Conservation (phyloP, 768 basidiomycete species). For the Phanerochaete sordida region DNA sequence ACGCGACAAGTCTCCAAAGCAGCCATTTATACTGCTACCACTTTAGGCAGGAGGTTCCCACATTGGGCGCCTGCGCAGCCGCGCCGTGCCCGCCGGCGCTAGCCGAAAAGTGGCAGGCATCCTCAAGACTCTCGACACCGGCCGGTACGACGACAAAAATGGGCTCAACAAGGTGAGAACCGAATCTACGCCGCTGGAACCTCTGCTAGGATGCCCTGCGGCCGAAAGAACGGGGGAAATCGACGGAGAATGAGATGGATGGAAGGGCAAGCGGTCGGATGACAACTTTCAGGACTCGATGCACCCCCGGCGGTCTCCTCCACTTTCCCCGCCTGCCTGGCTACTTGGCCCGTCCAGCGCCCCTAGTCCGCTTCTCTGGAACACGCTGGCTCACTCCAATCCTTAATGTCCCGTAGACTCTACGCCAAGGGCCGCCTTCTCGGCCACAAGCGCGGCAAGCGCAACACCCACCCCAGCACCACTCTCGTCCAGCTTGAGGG, state of each 20-base stretch:
- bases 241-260: constrained; percentile 43
- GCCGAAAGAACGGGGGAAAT: constrained; percentile 12
- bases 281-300: background rate
- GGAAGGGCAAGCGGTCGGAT: constrained; percentile 18
- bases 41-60: constrained; percentile 11
- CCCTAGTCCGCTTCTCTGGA: background rate
- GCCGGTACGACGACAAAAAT: constrained; percentile 47
- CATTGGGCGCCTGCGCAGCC: constrained; percentile 15
- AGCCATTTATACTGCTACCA: background rate
- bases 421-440: constrained; percentile 96
- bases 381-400: constrained; percentile 13
- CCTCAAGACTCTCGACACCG: constrained; percentile 29
- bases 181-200: background rate
- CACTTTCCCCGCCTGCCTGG: background rate
- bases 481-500: constrained; percentile 97
- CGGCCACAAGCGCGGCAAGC: constrained; percentile 98
- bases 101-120: constrained; percentile 4
- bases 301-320: background rate
- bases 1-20: background rate
- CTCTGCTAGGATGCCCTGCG: constrained; percentile 17
- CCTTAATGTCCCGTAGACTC: constrained; percentile 53
- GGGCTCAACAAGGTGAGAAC: constrained; percentile 78
- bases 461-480: constrained; percentile 94
- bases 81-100: background rate
- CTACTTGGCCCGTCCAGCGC: background rate